Evolutionary conservation across 75 land plant species (phyloP), one percentile per base, ranked within the genome.

Genomic region (Selaginella moellendorffii): DNA sequence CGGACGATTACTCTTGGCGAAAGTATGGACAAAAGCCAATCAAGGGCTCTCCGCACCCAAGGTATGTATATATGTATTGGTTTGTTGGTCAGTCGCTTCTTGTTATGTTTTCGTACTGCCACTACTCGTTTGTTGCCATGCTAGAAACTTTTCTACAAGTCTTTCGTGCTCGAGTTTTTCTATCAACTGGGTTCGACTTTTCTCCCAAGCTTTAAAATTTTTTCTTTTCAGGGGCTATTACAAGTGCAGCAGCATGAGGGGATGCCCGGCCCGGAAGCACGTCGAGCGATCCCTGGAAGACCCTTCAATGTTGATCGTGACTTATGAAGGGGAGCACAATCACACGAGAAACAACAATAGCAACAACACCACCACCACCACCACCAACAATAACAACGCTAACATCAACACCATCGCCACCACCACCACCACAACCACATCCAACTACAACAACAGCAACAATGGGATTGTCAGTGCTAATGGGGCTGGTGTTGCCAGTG

Each of bases 211-310:
- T n/a, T n/a, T n/a, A n/a, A n/a, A n/a, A 36, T 14, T 36, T 36
- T 36, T 36, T 5, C 46, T 36, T 65, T 74, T 31, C 80, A 86
- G 90, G 76, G 89, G 89, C 26, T 86, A 86, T 67, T 86, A 86
- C 54, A 85, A 85, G 59, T 86, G 90, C 61, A 86, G 90, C 82
- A 86, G 89, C 72, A 74, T 85, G 76, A 79, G 85, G 68, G 90
- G 90, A n/a, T 86, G 90, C 30, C 90, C 89, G 51, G 89, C 89
- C 14, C 78, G 87, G 72, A 85, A 85, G 65, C 89, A 84, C 62
- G 89, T 85, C 0, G 90, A 86, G 58, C 71, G 90, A 42, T 79
- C 80, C 61, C 65, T 86, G 64, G 90, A 86, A 30, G 90, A 86
- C 21, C 73, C 90, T 0, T 71, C 85, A 1, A 86, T 86, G 90